Evolutionary conservation across 148 eudicot genomes (phyloP).

Genomic region (Spergularia bocconei): DNA sequence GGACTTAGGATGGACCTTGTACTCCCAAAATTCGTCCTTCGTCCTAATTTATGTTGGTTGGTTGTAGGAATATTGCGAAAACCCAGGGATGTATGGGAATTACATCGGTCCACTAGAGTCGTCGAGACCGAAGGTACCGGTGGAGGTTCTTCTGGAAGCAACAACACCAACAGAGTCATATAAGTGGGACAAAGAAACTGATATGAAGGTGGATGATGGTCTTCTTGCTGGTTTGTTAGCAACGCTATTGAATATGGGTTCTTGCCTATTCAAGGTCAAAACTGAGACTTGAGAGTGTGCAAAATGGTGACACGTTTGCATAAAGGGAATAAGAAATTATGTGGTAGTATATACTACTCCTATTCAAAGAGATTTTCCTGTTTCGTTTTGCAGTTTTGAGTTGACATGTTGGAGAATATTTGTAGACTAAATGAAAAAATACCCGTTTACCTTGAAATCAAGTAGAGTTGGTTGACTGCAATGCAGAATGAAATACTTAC

Average conservation of each 20-base stretch:
- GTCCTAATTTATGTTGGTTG: background rate
- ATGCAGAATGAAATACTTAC: too few relatives aligned
- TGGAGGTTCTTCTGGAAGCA: slow-evolving; percentile 51
- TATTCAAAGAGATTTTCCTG: too few relatives aligned
- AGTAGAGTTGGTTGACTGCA: too few relatives aligned
- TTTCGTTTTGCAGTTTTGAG: too few relatives aligned
- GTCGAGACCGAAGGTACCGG: slow-evolving; percentile 55
- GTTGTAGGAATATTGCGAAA: slow-evolving; percentile 44
- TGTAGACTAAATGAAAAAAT: too few relatives aligned
- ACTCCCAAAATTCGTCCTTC: too few relatives aligned
- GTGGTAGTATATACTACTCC: too few relatives aligned
- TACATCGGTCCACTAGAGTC: slow-evolving; percentile 34
- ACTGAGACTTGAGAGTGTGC: background rate
- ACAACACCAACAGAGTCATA: slow-evolving; percentile 48
- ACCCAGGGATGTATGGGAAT: slow-evolving; percentile 39
- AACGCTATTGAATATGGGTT: slow-evolving; percentile 18
- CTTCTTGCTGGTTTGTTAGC: slow-evolving; percentile 34
- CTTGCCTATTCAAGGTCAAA: slow-evolving; percentile 33
- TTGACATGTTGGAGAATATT: too few relatives aligned
- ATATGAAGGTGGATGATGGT: slow-evolving; percentile 52
- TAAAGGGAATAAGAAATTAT: too few relatives aligned
- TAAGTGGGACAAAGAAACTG: slow-evolving; percentile 57
- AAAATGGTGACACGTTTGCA: background rate
- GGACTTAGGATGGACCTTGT: too few relatives aligned
- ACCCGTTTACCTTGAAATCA: too few relatives aligned